phyloP scores from a whole-genome alignment of 129 eudicot species.

The Tagetes patula region DNA sequence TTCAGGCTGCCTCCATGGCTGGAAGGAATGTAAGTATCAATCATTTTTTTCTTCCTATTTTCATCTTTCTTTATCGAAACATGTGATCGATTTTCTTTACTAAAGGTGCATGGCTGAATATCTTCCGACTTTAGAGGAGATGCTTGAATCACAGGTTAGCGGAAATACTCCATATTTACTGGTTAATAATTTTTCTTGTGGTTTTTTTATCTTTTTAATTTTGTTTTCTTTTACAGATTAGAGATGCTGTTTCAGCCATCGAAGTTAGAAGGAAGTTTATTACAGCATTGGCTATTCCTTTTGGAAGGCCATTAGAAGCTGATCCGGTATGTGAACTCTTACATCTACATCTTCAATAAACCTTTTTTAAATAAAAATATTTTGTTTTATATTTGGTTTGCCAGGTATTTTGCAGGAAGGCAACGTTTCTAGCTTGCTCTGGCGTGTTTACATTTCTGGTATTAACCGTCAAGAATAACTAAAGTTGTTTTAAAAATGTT shows the following conservation, averaged over 20 bases:
- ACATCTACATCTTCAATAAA: constrained; percentile 7
- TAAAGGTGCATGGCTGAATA: constrained; percentile 98
- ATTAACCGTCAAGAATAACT: constrained; percentile 10
- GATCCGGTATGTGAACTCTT: constrained; percentile 65
- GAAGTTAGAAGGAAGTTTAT: constrained; percentile 81
- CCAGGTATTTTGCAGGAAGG: constrained; percentile 95
- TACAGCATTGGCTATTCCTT: constrained; percentile 58
- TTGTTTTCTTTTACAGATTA: constrained; percentile 40
- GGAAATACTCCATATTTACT: constrained; percentile 1
- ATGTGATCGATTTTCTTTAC: constrained; percentile 9
- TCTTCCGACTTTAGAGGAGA: constrained; percentile 80
- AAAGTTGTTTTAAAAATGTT: background rate
- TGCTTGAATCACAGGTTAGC: constrained; percentile 67
- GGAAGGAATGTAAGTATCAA: constrained; percentile 73
- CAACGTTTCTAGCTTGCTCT: constrained; percentile 71
- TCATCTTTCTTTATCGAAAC: background rate
- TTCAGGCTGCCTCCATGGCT: constrained; percentile 89
- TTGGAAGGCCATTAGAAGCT: constrained; percentile 96
- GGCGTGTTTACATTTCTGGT: constrained; percentile 89
- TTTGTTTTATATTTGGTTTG: constrained; percentile 25
- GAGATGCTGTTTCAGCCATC: constrained; percentile 66
- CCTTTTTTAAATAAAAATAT: background rate
- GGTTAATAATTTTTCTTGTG: background rate
- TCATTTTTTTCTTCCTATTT: background rate
- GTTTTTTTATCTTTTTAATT: background rate